A percentile compares a stretch with the other conserved stretches of the same genome.
Conservation (phyloP, 352 stramenopile genomes). For the Pelagophyceae sp. region DNA sequence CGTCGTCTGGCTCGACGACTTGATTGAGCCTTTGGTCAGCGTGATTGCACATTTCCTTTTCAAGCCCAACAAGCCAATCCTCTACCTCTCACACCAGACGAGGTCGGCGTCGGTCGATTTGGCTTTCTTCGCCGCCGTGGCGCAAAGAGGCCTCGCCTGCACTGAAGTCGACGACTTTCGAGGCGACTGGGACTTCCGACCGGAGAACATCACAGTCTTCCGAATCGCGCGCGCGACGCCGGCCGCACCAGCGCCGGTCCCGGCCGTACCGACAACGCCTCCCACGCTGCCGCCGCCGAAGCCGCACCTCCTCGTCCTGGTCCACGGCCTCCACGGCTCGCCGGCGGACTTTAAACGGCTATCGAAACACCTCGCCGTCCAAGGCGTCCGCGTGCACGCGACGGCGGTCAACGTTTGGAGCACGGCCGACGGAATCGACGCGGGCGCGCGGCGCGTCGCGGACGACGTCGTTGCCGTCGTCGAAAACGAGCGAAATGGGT, state of each 20-base stretch:
- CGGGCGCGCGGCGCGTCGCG: not conserved
- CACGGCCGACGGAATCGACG: not conserved
- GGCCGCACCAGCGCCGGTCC: no score
- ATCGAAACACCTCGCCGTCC: not conserved
- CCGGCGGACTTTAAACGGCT: not conserved
- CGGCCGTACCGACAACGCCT: no score
- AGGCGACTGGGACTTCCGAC: not conserved
- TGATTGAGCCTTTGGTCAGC: not conserved
- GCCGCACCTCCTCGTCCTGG: not conserved
- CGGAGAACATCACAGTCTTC: not conserved
- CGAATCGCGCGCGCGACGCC: not conserved
- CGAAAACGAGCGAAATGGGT: not conserved
- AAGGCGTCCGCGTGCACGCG: not conserved
- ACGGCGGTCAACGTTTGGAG: not conserved
- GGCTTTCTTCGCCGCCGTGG: not conserved
- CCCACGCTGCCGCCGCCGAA: not conserved
- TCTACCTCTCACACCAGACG: not conserved
- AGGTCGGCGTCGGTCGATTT: not conserved
- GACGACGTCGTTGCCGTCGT: not conserved
- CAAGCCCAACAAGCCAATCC: not conserved
- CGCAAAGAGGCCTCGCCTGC: not conserved
- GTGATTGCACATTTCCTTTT: not conserved
- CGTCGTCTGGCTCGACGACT: not conserved
- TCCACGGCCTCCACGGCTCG: not conserved
- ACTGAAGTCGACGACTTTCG: not conserved